Percentiles rank a stretch among this genome's conserved stretches.
Conservation (phyloP, 805 yeast species). For the Starmerella floricola region DNA sequence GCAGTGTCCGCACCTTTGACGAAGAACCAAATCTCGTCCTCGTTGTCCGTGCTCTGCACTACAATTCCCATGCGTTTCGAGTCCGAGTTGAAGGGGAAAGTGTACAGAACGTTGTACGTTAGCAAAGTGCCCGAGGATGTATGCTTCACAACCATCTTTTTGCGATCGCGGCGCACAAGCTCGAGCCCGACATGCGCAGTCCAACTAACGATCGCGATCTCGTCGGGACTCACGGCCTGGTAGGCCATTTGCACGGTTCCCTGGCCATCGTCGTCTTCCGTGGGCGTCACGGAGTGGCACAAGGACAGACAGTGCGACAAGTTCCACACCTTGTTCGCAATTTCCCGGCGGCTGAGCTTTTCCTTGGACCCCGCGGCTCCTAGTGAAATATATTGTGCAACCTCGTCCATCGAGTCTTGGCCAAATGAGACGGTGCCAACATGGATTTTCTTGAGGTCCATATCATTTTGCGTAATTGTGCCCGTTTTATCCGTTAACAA, state of each 20-base stretch:
- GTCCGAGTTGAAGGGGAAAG: conserved; percentile 91
- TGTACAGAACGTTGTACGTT: conserved; percentile 58
- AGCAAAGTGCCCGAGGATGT: conserved; percentile 37
- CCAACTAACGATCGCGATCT: conserved; percentile 88
- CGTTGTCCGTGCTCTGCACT: conserved; percentile 42
- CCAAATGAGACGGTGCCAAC: conserved; percentile 87
- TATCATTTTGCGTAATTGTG: conserved; percentile 92
- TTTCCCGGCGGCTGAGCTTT: conserved; percentile 39
- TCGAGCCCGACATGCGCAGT: conserved; percentile 78
- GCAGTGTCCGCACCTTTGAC: conserved; percentile 96
- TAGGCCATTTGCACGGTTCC: conserved; percentile 35
- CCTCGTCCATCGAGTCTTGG: conserved; percentile 84
- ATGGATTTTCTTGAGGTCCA: conserved; percentile 90
- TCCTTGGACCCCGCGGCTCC: conserved; percentile 16
- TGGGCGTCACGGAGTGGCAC: conserved; percentile 97
- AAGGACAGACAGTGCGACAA: conserved; percentile 70
- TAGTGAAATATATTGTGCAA: conserved; percentile 47
- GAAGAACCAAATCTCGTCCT: conserved; percentile 67
- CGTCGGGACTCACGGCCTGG: conserved; percentile 99
- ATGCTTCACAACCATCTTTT: conserved; percentile 56
- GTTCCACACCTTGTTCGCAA: conserved; percentile 66
- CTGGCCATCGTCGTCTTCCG: conserved; percentile 38
- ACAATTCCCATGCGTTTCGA: conserved; percentile 93
- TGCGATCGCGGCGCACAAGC: conserved; percentile 70
- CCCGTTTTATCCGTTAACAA: conserved; percentile 91